phyloP scores from a whole-genome alignment of 768 basidiomycete genomes.

The Boletus reticuloceps region DNA sequence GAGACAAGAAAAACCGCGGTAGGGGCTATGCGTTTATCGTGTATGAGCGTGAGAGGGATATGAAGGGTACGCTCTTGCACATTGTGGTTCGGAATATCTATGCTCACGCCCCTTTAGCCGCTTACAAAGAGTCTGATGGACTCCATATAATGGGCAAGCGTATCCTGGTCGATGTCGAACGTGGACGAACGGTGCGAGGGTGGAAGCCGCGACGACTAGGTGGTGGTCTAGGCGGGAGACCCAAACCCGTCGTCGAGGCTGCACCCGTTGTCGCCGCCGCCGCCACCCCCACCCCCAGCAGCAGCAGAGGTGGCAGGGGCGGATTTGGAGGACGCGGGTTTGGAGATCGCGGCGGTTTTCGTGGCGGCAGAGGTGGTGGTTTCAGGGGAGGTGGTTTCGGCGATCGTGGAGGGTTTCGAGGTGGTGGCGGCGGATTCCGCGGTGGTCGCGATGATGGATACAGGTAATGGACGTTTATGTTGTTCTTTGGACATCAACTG shows the following conservation, averaged over 20 bases:
- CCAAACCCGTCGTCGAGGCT: slow-evolving; percentile 64
- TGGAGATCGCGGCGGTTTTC: slow-evolving; percentile 36
- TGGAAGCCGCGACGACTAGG: slow-evolving; percentile 98
- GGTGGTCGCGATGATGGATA: slow-evolving; percentile 45
- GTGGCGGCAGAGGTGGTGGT: slow-evolving; percentile 43
- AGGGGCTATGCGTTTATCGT: slow-evolving; percentile 96
- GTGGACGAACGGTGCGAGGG: slow-evolving; percentile 94
- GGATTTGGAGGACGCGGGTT: slow-evolving; percentile 44
- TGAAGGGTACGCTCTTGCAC: slow-evolving; percentile 74
- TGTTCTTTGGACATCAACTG: slow-evolving; percentile 9
- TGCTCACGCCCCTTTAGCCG: slow-evolving; percentile 48
- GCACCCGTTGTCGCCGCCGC: slow-evolving; percentile 24
- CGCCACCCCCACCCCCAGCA: background rate
- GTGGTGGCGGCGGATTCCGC: slow-evolving; percentile 36
- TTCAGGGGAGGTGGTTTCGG: slow-evolving; percentile 45
- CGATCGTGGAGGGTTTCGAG: slow-evolving; percentile 43
- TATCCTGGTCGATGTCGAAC: slow-evolving; percentile 96
- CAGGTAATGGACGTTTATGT: slow-evolving; percentile 37
- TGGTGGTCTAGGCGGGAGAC: slow-evolving; percentile 98
- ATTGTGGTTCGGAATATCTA: slow-evolving; percentile 9
- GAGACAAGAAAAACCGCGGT: slow-evolving; percentile 84
- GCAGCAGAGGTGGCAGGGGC: slow-evolving; percentile 34
- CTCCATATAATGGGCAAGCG: slow-evolving; percentile 94
- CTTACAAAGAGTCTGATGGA: slow-evolving; percentile 98
- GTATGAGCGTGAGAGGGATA: slow-evolving; percentile 96